Base-by-base conservation (phyloP, 2,329 filamentous ascomycete genomes). In the Fusarium armeniacum region DNA sequence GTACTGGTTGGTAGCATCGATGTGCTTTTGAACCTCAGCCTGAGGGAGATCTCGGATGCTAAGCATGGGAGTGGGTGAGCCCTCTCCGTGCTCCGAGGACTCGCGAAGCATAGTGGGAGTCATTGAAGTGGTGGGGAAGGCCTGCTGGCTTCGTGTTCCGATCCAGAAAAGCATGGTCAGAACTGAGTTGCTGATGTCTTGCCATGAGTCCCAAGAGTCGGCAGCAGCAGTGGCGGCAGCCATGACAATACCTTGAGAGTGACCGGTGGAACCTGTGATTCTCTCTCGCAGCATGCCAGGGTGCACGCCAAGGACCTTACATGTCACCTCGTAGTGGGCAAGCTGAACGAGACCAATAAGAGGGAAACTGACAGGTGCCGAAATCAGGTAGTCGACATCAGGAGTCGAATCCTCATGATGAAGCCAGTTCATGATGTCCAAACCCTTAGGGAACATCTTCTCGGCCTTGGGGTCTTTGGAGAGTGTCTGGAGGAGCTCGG, bases 91-190 rank as follows among this genome's bases (percentile, higher is more conserved):
- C 78, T 98, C 95, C 71, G 93, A 87, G 2, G 96, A 98, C 81
- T 99, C 96, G 78, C 95, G 93, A 56, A 99, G 87, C 77, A 95
- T 93, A 45, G 89, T 92, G 1, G 96, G 97, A 5, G 94, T 93
- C 75, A 99, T 87, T 35, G 96, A 98, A 5, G 96, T 99, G 73
- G 93, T 90, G 40, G 96, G 97, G 82, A 98, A 99, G 3, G 94
- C 94, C 81, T 99, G 96, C 81, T 99, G 96, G 80, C 95, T 98
- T 76, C 96, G 91, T 65, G 95, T 90, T 78, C 97, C 96, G 73
- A 99, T 97, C 96, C 96, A 99, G 86, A 99, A 99, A 32, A 99
- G 91, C 76, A 98, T 93, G 32, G 93, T 96, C 69, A 99, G 84
- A 4, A 95, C 92, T 73, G 93, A 90, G 75, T 87, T 90, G 58